Evolutionary conservation across 2,329 filamentous ascomycete species (phyloP), one percentile per base, ranked within the genome.

Genomic region (Chalara sp.): DNA sequence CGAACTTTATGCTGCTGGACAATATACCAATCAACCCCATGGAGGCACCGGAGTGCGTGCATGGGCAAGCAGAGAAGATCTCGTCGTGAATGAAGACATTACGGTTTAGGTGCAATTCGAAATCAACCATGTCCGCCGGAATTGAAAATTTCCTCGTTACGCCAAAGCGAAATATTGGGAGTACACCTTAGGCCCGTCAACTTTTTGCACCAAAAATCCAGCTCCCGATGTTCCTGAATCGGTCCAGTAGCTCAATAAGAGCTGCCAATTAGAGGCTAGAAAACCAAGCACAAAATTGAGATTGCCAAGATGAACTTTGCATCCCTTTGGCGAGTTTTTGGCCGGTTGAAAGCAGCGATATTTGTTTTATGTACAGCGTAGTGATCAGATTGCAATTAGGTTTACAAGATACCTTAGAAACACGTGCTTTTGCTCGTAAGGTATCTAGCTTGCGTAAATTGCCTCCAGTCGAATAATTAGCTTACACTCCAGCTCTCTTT

Each of bases 141-240:
- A 72, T 79, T 30, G 82, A 85, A 60, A 82, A 86, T 61, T 86
- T 84, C 66, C 82, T 81, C 1, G 78, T 86, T 40, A 86, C 86
- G 83, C 82, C 82, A 0, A 0, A 76, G 75, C 58, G 82, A 86
- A 65, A 75, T 69, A 11, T 62, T 76, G 12, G 70, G 70, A 57
- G 72, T 79, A 1, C 64, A 66, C 44, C 60, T 79, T 35, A 72
- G 75, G 56, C 75, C 76, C 0, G 72, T 70, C 4, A 77, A 78
- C 53, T 3, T 79, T 79, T 57, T 79, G 78, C 54, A 67, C 70
- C 4, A 68, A 67, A 51, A 79, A 79, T 55, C 76, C 76, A 1
- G 72, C 73, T 1, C 56, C 76, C 6, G 76, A 78, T 63, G 70
- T 77, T 11, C 72, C 75, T 2, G 70, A 71, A 3, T 71, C 69